A percentile compares a stretch with the other conserved stretches of the same genome.
These are phyloP conservation scores for Zhuliangozyma parablackwelliae DNA, from an alignment of 1,139 yeast species.

Conservation along the genomic window DNA sequence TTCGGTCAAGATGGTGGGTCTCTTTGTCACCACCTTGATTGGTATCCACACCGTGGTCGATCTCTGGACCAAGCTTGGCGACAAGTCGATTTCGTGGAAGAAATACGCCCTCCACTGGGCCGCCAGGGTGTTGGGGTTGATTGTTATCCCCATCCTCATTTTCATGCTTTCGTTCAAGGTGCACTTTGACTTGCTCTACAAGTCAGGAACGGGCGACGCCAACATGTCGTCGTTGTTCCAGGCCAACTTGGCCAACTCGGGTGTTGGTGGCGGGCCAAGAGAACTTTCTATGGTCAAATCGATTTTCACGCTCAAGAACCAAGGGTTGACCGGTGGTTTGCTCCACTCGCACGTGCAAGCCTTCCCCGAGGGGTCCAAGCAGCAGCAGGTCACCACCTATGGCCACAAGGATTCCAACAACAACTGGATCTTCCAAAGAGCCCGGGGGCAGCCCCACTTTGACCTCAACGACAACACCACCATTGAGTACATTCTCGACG, in stretches of 20 bases:
- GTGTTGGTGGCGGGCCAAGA: constrained; percentile 82
- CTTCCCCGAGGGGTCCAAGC: constrained; percentile 92
- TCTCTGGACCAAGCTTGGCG: constrained; percentile 65
- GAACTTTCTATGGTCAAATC: constrained; percentile 81
- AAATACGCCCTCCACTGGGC: constrained; percentile 59
- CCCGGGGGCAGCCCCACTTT: constrained; percentile 56
- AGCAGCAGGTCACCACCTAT: constrained; percentile 94
- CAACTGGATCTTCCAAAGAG: constrained; percentile 81
- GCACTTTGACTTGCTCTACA: constrained; percentile 68
- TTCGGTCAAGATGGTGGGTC: constrained; percentile 84
- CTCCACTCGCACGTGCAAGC: constrained; percentile 93
- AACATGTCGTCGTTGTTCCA: constrained; percentile 96
- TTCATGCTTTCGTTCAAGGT: constrained; percentile 65
- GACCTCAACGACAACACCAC: constrained; percentile 47
- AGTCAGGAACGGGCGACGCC: constrained; percentile 91
- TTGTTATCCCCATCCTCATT: constrained; percentile 57
- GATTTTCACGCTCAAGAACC: constrained; percentile 74
- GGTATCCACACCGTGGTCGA: constrained; percentile 76
- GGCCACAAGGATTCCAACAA: constrained; percentile 90
- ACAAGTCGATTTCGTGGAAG: constrained; percentile 46
- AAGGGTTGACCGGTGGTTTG: constrained; percentile 88
- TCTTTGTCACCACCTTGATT: constrained; percentile 67
- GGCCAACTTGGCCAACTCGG: constrained; percentile 81
- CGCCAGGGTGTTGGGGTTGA: constrained; percentile 57
- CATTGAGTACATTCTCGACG: constrained; percentile 61